Evolutionary conservation across 2,329 filamentous ascomycete species (phyloP).

Genomic region (Curvularia hawaiiensis): DNA sequence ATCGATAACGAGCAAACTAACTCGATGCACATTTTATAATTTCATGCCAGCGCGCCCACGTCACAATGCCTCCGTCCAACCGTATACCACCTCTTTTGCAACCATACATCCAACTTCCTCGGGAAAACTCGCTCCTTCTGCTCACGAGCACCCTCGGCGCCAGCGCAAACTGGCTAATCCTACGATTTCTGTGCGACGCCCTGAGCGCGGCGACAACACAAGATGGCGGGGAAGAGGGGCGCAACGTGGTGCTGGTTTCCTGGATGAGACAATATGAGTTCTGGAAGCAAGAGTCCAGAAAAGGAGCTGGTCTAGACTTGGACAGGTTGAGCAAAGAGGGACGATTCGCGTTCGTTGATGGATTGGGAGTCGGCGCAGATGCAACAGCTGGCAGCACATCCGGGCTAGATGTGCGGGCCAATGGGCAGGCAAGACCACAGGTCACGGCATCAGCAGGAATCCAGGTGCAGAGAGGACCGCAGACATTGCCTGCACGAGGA

Average conservation of each 20-base stretch:
- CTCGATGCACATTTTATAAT: constrained; percentile 6
- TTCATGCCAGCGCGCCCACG: constrained; percentile 4
- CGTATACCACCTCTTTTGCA: constrained; percentile 68
- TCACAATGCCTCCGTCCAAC: constrained; percentile 49
- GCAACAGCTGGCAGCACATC: background rate
- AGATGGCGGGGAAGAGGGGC: constrained; percentile 36
- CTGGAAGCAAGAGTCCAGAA: constrained; percentile 74
- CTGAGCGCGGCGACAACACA: constrained; percentile 37
- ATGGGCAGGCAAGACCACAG: constrained; percentile 5
- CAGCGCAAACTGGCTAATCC: constrained; percentile 60
- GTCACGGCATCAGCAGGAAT: background rate
- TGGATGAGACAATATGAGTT: constrained; percentile 80
- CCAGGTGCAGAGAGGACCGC: constrained; percentile 5
- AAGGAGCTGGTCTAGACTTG: constrained; percentile 75
- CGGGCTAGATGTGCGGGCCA: constrained; percentile 1
- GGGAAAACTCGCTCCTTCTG: constrained; percentile 65
- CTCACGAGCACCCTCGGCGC: constrained; percentile 67
- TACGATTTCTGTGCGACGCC: constrained; percentile 58
- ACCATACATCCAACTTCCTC: constrained; percentile 65
- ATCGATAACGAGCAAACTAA: constrained; percentile 18
- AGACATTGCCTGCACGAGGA: constrained; percentile 24
- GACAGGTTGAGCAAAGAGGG: constrained; percentile 62
- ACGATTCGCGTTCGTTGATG: constrained; percentile 76
- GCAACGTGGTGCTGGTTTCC: constrained; percentile 73
- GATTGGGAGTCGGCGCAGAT: constrained; percentile 63